phyloP scores from a whole-genome alignment of 352 stramenopile species.

The Phytophthora cactorum region DNA sequence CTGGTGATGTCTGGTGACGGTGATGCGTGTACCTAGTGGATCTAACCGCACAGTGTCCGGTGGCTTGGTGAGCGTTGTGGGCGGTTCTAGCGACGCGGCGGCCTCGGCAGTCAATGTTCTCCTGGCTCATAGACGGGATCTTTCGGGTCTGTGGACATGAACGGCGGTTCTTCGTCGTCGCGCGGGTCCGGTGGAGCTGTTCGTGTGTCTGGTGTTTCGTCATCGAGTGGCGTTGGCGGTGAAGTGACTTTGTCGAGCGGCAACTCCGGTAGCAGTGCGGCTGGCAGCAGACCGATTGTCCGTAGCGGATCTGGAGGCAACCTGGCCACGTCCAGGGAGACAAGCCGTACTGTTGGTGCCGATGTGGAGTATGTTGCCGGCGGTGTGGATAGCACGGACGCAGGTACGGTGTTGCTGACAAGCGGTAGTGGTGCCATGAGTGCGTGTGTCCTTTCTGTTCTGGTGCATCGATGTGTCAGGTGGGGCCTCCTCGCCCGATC shows the following conservation, averaged over 20 bases:
- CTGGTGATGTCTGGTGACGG: conserved; percentile 15
- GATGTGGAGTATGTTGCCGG: conserved; percentile 35
- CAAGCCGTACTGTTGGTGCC: conserved; percentile 20
- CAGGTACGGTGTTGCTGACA: conserved; percentile 23
- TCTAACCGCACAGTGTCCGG: conserved; percentile 17
- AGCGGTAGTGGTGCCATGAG: conserved; percentile 24
- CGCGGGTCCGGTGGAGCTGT: conserved; percentile 21
- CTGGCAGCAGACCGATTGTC: conserved; percentile 24
- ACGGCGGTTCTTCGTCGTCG: conserved; percentile 22
- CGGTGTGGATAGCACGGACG: conserved; percentile 13
- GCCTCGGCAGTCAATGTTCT: conserved; percentile 14
- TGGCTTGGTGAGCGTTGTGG: conserved; percentile 21
- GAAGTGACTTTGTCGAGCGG: conserved; percentile 35
- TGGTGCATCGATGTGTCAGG: not conserved
- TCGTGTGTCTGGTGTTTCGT: conserved; percentile 27
- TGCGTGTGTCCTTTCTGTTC: conserved; percentile 11
- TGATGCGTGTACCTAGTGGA: conserved; percentile 30
- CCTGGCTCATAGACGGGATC: conserved; percentile 4
- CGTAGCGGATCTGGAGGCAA: conserved; percentile 31
- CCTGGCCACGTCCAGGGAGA: conserved; percentile 29
- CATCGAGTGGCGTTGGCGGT: conserved; percentile 24
- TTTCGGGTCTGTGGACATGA: conserved; percentile 19
- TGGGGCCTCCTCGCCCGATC: not conserved
- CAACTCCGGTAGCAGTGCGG: conserved; percentile 9
- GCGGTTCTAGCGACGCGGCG: conserved; percentile 15